Evolutionary conservation across 2,329 filamentous ascomycete species (phyloP).

Genomic region (Paecilomyces sp.): DNA sequence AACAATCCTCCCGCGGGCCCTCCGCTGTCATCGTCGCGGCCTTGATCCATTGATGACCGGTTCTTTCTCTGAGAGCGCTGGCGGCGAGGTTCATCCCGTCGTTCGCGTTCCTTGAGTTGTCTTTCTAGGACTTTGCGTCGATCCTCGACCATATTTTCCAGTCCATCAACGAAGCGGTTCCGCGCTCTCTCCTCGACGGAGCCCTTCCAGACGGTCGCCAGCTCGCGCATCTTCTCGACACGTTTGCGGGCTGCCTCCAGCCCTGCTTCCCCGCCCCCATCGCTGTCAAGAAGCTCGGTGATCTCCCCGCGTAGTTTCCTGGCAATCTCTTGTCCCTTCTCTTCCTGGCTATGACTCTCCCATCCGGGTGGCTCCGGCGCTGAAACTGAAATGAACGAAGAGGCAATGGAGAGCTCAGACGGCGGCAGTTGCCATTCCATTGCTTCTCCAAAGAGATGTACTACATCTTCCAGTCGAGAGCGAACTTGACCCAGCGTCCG

Average conservation of each 20-base stretch:
- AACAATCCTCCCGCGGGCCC: constrained; percentile 45
- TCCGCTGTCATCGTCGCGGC: constrained; percentile 22
- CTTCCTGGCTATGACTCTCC: constrained; percentile 64
- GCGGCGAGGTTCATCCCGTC: constrained; percentile 29
- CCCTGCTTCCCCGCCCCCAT: constrained; percentile 56
- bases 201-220: constrained; percentile 85
- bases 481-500: constrained; percentile 78
- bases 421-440: constrained; percentile 94
- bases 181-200: constrained; percentile 89
- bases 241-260: constrained; percentile 61
- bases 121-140: constrained; percentile 42
- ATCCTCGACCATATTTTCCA: constrained; percentile 80
- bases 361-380: constrained; percentile 67
- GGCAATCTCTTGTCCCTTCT: constrained; percentile 78
- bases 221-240: constrained; percentile 68
- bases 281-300: constrained; percentile 53
- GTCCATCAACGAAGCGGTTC: constrained; percentile 68
- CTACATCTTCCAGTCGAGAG: constrained; percentile 76
- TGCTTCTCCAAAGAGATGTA: constrained; percentile 85
- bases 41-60: constrained; percentile 18
- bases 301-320: constrained; percentile 62
- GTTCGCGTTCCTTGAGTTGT: constrained; percentile 31
- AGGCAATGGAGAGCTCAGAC: constrained; percentile 74
- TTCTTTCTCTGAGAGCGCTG: constrained; percentile 7
- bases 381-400: constrained; percentile 83